These are phyloP conservation scores for Uromyces viciae-fabae DNA, from an alignment of 1,284 basidiomycete species.

Conservation along the genomic window DNA sequence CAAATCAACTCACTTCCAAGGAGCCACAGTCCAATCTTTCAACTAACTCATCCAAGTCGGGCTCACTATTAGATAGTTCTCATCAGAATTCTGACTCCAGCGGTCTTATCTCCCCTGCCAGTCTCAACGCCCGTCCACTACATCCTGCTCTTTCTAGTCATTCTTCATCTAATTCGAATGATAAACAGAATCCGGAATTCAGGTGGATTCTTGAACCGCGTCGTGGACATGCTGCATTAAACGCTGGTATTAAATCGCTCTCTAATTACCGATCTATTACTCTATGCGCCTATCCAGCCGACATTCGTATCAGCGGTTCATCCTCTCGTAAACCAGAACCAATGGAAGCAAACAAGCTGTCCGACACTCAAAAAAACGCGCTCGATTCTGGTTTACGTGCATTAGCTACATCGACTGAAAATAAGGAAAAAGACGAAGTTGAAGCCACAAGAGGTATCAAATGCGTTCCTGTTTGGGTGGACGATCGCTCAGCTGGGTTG, in stretches of 20 bases:
- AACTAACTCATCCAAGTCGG: neutral
- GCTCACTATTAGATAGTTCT: neutral
- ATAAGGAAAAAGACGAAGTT: constrained; percentile 63
- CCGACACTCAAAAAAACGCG: constrained; percentile 63
- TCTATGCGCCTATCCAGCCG: constrained; percentile 90
- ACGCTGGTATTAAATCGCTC: constrained; percentile 83
- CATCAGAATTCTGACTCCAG: neutral
- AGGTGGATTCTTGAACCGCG: constrained; percentile 75
- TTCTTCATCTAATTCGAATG: neutral
- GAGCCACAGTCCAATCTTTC: neutral
- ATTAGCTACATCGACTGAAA: constrained; percentile 51
- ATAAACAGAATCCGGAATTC: constrained; percentile 28
- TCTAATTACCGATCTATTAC: constrained; percentile 79
- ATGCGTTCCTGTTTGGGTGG: constrained; percentile 88
- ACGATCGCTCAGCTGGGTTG: constrained; percentile 81
- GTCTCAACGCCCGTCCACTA: neutral
- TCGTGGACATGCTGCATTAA: constrained; percentile 91
- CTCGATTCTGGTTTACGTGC: constrained; percentile 57
- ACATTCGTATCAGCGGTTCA: constrained; percentile 61
- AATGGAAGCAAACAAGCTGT: constrained; percentile 48
- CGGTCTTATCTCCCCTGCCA: neutral
- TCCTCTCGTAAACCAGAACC: constrained; percentile 21
- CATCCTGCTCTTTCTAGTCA: neutral
- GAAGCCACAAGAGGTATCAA: constrained; percentile 56
- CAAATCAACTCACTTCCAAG: neutral